phyloP scores from a whole-genome alignment of 495 filamentous ascomycete species.

The Oidiodendron maius region DNA sequence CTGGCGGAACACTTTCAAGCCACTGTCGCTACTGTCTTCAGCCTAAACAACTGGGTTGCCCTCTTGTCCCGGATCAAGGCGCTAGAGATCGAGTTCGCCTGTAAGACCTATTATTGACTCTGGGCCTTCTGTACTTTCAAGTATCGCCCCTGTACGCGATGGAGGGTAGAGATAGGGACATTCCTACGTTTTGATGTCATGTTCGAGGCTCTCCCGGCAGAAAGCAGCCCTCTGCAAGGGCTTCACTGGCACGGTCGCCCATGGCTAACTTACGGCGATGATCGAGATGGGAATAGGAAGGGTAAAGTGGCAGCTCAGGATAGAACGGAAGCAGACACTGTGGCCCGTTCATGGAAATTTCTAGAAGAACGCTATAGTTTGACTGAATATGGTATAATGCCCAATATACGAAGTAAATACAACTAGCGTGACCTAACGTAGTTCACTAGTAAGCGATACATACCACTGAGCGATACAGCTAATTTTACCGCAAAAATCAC shows the following conservation, averaged over 20 bases:
- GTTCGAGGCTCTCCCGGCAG: conserved; percentile 5
- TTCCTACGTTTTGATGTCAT: conserved; percentile 6
- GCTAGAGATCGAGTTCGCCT: too few species aligned
- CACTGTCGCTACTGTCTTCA: too few species aligned
- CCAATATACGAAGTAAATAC: conserved; percentile 13
- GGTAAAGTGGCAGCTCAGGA: not conserved
- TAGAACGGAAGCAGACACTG: conserved; percentile 8
- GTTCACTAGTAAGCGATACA: too few species aligned
- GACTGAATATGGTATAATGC: conserved; percentile 4
- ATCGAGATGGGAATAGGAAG: conserved; percentile 8
- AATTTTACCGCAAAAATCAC: too few species aligned
- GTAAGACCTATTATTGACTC: conserved; percentile 1
- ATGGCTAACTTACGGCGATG: conserved; percentile 5
- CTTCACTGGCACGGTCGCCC: conserved; percentile 7
- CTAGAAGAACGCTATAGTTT: conserved; percentile 12
- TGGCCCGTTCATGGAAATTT: conserved; percentile 9
- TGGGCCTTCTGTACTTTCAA: conserved; percentile 1
- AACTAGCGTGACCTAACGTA: conserved; percentile 10
- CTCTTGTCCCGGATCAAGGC: too few species aligned
- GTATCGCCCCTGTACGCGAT: not conserved
- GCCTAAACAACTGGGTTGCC: too few species aligned
- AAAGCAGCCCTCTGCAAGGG: conserved; percentile 1
- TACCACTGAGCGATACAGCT: too few species aligned
- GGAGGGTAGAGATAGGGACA: conserved; percentile 4
- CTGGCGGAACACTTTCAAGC: too few species aligned